Base-by-base conservation (phyloP, 2,329 filamentous ascomycete species). In the Camillea tinctor region DNA sequence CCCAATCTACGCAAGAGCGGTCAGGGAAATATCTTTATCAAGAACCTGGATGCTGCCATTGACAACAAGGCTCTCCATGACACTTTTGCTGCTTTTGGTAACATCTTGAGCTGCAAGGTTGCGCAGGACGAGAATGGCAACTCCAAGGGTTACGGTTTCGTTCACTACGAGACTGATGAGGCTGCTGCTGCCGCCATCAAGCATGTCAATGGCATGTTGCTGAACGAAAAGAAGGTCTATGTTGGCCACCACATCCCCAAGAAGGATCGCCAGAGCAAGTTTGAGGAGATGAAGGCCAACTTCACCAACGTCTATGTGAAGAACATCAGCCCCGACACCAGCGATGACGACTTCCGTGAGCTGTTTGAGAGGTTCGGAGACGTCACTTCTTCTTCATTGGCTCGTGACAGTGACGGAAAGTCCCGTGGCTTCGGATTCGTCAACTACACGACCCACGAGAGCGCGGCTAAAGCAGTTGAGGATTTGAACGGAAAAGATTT, bases 241-340 rank as follows among this genome's bases (percentile, higher is more conserved):
- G 95, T 99, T 70, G 95, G 95, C 67, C 94, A 97, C 81, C 95
- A 99, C 82, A 98, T 99, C 73, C 93, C 95, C 77, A 98, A 98
- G 90, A 98, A 98, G 87, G 95, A 99, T 76, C 94, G 95, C 73
- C 95, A 98, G 87, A 97, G 92, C 92, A 99, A 99, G 84, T 98
- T 98, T 72, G 95, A 99, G 84, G 95, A 99, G 86, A 99, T 99
- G 94, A 99, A 99, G 89, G 95, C 95, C 79, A 99, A 99, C 86
- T 99, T 96, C 86, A 99, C 95, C 84, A 99, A 99, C 79, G 89
- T 99, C 79, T 99, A 99, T 82, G 92, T 99, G 83, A 99, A 99
- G 89, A 99, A 99, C 83, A 90, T 99, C 71, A 87, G 88, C 72
- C 73, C 81, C 40, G 94, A 97, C 54, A 91, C 89, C 66, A 90